phyloP scores from a whole-genome alignment of 306 rosid species.

The Quercus mongolica region DNA sequence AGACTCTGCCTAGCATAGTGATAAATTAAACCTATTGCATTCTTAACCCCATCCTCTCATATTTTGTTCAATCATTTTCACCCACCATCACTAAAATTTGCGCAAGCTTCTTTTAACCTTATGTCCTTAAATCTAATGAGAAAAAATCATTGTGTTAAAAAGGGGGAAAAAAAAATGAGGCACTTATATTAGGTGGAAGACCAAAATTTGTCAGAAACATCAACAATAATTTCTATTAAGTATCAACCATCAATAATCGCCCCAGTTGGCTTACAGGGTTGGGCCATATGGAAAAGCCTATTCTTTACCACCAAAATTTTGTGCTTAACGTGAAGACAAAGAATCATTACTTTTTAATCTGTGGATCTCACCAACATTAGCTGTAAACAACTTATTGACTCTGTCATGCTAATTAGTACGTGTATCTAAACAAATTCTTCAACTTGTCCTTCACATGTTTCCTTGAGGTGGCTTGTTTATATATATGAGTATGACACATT shows the following conservation, averaged over 20 bases:
- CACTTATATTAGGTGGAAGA: neutral
- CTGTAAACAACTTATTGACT: neutral
- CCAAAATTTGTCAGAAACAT: neutral
- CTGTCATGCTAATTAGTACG: neutral
- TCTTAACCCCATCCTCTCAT: neutral
- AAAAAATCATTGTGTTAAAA: neutral
- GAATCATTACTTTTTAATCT: neutral
- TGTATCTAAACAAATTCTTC: neutral
- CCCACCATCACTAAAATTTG: neutral
- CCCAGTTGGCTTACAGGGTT: neutral
- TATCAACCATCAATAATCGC: neutral
- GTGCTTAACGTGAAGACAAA: slow-evolving; percentile 7
- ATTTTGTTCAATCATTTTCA: neutral
- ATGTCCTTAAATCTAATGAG: no score
- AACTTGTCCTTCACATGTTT: neutral
- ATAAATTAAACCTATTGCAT: neutral
- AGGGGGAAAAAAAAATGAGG: no score
- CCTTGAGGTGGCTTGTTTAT: neutral
- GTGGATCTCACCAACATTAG: neutral
- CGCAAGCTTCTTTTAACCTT: neutral
- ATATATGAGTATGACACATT: neutral
- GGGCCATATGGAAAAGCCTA: neutral
- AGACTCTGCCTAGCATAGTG: neutral
- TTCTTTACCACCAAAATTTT: neutral
- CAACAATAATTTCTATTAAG: neutral